These are phyloP conservation scores for Rhizophora apiculata DNA, from an alignment of 345 rosid species.

Conservation along the genomic window DNA sequence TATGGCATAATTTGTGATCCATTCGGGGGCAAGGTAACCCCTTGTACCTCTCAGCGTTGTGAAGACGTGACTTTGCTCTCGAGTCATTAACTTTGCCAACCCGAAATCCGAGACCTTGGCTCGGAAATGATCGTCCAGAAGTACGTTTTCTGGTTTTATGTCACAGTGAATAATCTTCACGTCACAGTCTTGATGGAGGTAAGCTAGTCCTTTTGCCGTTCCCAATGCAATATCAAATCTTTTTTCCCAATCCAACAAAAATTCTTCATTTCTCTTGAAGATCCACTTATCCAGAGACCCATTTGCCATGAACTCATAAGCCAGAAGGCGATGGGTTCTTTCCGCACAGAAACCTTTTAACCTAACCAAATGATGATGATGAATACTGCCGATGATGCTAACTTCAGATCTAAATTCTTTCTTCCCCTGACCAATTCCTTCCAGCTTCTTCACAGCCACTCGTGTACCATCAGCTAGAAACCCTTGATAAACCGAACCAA, in stretches of 20 bases:
- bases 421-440: constrained; percentile 92
- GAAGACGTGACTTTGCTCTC: constrained; percentile 92
- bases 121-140: constrained; percentile 64
- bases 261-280: constrained; percentile 47
- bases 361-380: constrained; percentile 83
- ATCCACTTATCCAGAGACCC: constrained; percentile 92
- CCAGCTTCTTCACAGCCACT: constrained; percentile 91
- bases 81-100: constrained; percentile 81
- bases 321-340: constrained; percentile 81
- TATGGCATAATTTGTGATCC: constrained; percentile 92
- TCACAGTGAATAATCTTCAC: constrained; percentile 81
- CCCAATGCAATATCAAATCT: constrained; percentile 76
- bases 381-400: constrained; percentile 84
- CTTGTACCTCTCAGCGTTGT: constrained; percentile 88
- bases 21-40: constrained; percentile 91
- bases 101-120: constrained; percentile 97
- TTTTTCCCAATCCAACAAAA: constrained; percentile 63
- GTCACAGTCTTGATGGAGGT: constrained; percentile 88
- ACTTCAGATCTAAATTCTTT: constrained; percentile 97
- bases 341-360: constrained; percentile 87
- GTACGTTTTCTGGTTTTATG: constrained; percentile 90
- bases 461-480: constrained; percentile 68
- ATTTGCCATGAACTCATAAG: constrained; percentile 78
- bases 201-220: constrained; percentile 89
- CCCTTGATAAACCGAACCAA: constrained; percentile 87